Percentiles rank a stretch among this genome's conserved stretches.
These are phyloP conservation scores for Malus domestica DNA, from an alignment of 306 rosid genomes.

Conservation along the genomic window DNA sequence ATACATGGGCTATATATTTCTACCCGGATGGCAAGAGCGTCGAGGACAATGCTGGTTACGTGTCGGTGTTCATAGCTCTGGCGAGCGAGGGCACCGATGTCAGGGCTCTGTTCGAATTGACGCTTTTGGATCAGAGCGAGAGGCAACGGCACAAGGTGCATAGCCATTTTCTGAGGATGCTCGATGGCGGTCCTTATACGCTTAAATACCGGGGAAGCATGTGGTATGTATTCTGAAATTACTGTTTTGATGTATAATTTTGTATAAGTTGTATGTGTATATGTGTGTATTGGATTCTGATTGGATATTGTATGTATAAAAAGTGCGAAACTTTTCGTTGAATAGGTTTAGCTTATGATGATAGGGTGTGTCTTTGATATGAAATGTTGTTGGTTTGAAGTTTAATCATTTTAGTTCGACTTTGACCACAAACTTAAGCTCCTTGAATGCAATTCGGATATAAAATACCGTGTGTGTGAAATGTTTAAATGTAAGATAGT, in stretches of 20 bases:
- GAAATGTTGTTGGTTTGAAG: background rate
- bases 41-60: constrained; percentile 46
- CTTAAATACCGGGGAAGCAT: constrained; percentile 64
- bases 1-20: constrained; percentile 56
- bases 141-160: constrained; percentile 53
- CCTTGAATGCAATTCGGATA: background rate
- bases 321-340: background rate
- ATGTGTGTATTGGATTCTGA: background rate
- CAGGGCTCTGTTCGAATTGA: constrained; percentile 50
- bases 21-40: constrained; percentile 59
- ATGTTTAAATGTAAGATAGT: background rate
- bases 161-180: constrained; percentile 47
- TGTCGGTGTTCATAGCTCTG: constrained; percentile 52
- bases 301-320: background rate
- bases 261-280: background rate
- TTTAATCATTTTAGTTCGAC: background rate
- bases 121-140: constrained; percentile 55
- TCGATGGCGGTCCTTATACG: constrained; percentile 56
- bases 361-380: background rate
- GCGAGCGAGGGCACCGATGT: constrained; percentile 58
- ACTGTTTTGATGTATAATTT: background rate
- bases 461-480: background rate
- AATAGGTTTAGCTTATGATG: background rate
- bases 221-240: constrained; percentile 33
- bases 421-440: background rate